Base-by-base conservation (phyloP, 495 filamentous ascomycete genomes). In the Amphirosellinia nigrospora region DNA sequence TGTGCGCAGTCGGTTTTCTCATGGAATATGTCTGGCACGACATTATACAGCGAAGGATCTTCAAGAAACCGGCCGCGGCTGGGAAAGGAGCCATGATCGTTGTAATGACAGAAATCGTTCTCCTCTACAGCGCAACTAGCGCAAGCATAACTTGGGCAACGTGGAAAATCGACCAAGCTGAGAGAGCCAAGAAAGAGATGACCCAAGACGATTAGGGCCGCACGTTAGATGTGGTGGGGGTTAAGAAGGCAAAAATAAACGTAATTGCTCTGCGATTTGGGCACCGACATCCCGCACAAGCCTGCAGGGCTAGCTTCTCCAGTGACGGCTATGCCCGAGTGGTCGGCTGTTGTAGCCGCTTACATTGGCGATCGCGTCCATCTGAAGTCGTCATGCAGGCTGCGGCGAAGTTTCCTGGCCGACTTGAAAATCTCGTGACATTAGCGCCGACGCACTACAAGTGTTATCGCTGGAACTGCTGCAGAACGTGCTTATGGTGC, bases 71-170 rank as follows among this genome's bases (percentile, higher is more conserved):
- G 21, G 26, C 64, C 28, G 48, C 55, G 4, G 62, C 23, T 55
- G 61, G 69, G n/a, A 65, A 43, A 52, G 74, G 55, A 58, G 61
- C 71, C 48, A 26, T 77, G 65, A 0, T 69, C 26, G 66, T 48
- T 64, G 71, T 69, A 16, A 30, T 34, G 4, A 7, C 70, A 16
- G n/a, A 58, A 41, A n/a, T 73, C 71, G 73, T 53, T 7, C 4
- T 16, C 6, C 0, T 75, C 23, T 73, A 70, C 48, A 11, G 68
- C 23, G 55, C n/a, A 28, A 73, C 66, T 32, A 34, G 4, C 7
- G 28, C 52, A 38, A 34, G 58, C 36, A n/a, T 75, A 45, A 53
- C 55, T 46, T 77, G 75, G 75, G 73, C 75, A 13, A 67, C 72
- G 23, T 61, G 71, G 69, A 71, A 30, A 66, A 64, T 73, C 39